Conservation (phyloP, 768 basidiomycete genomes). For the Suillus paluster region DNA sequence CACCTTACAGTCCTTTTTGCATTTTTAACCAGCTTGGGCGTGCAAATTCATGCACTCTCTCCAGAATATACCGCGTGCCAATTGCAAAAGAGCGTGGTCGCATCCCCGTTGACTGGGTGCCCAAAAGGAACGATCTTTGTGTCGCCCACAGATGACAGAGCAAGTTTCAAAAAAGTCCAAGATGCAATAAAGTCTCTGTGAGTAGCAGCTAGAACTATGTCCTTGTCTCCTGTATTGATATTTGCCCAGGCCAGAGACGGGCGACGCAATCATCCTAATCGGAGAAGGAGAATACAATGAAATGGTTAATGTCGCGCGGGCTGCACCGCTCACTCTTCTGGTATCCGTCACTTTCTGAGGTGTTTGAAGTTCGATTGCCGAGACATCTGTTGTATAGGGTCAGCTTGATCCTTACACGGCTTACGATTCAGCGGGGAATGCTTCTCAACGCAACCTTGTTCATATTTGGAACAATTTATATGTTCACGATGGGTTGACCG, state of each 20-base stretch:
- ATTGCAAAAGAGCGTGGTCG: slow-evolving; percentile 43
- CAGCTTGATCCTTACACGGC: slow-evolving; percentile 48
- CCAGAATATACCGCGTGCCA: slow-evolving; percentile 52
- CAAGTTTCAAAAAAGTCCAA: slow-evolving; percentile 45
- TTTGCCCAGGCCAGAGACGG: slow-evolving; percentile 44
- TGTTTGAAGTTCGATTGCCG: slow-evolving; percentile 5
- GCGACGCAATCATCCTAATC: slow-evolving; percentile 53
- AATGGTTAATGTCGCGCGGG: slow-evolving; percentile 58
- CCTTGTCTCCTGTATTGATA: slow-evolving; percentile 4
- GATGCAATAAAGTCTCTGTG: slow-evolving; percentile 61
- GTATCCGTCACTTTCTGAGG: slow-evolving; percentile 34
- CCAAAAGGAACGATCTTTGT: slow-evolving; percentile 44
- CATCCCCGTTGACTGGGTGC: slow-evolving; percentile 53
- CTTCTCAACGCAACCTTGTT: slow-evolving; percentile 52
- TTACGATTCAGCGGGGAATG: slow-evolving; percentile 45
- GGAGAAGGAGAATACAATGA: slow-evolving; percentile 64
- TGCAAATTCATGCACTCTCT: slow-evolving; percentile 40
- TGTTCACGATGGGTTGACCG: slow-evolving; percentile 49
- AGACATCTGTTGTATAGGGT: slow-evolving; percentile 39
- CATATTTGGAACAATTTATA: slow-evolving; percentile 55
- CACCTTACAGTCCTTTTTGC: background rate
- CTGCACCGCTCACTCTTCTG: slow-evolving; percentile 57
- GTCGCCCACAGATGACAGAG: slow-evolving; percentile 34
- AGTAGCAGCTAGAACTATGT: slow-evolving; percentile 14
- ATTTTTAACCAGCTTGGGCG: slow-evolving; percentile 5